These are phyloP conservation scores for Hyphopichia burtonii DNA, from an alignment of 1,139 yeast genomes.

Conservation along the genomic window DNA sequence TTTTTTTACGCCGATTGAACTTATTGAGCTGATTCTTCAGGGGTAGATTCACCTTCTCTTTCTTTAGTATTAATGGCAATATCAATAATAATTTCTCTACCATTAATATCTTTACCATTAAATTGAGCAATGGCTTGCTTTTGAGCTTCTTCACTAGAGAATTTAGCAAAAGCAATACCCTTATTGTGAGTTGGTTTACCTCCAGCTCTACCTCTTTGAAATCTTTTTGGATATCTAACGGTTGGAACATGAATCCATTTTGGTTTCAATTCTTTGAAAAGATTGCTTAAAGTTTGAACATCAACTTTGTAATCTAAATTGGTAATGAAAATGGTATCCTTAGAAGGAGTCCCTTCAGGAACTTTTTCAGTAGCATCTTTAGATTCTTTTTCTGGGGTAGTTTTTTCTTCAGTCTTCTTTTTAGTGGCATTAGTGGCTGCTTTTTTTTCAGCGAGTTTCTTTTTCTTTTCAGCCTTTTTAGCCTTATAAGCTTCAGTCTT, in stretches of 20 bases:
- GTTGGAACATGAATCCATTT: slow-evolving; percentile 59
- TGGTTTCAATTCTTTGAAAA: slow-evolving; percentile 49
- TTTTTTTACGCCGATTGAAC: no score
- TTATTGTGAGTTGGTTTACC: slow-evolving; percentile 50
- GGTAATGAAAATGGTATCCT: slow-evolving; percentile 56
- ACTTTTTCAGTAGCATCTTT: slow-evolving; percentile 17
- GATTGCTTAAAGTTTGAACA: slow-evolving; percentile 40
- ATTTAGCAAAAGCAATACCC: slow-evolving; percentile 64
- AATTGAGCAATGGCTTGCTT: slow-evolving; percentile 49
- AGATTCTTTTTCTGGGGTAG: slow-evolving; percentile 9
- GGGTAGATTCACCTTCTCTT: slow-evolving; percentile 9
- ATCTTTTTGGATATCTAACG: slow-evolving; percentile 40
- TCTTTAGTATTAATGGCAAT: slow-evolving; percentile 52
- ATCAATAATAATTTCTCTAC: slow-evolving; percentile 53
- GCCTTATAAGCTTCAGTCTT: slow-evolving; percentile 38
- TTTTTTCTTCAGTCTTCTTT: slow-evolving; percentile 6
- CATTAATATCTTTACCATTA: slow-evolving; percentile 52
- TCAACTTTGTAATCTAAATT: slow-evolving; percentile 53
- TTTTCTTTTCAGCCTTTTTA: slow-evolving; percentile 29
- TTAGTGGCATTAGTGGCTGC: slow-evolving; percentile 6
- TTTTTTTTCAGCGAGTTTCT: slow-evolving; percentile 22
- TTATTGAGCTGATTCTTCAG: slow-evolving; percentile 3
- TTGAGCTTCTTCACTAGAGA: slow-evolving; percentile 48
- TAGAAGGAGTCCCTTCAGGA: slow-evolving; percentile 57
- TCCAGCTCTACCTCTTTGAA: slow-evolving; percentile 36